These are phyloP conservation scores for Diaporthe velutina DNA, from an alignment of 2,329 filamentous ascomycete species.

Conservation along the genomic window DNA sequence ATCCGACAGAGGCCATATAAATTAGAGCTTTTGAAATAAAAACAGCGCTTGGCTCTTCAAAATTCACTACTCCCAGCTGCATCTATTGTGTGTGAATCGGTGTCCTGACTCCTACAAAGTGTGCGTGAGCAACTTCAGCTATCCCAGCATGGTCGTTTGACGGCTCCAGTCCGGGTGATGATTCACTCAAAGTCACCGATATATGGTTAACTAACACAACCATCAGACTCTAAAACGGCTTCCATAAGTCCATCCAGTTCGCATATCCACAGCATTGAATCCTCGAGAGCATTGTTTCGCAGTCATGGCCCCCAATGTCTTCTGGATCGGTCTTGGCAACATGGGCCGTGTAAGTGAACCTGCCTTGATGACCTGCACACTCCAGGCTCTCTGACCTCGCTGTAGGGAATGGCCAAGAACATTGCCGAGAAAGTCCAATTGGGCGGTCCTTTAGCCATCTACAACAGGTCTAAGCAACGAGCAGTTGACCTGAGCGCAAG, in stretches of 20 bases:
- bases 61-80: background rate
- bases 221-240: background rate
- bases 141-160: background rate
- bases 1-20: background rate
- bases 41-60: background rate
- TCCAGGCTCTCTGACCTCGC: constrained; percentile 26
- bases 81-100: no score
- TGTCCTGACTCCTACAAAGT: background rate
- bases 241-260: accelerated
- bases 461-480: constrained; percentile 81
- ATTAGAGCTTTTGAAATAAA: background rate
- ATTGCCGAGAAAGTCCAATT: constrained; percentile 82
- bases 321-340: constrained; percentile 89
- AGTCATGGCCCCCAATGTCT: constrained; percentile 70
- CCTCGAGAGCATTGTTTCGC: background rate
- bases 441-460: constrained; percentile 79
- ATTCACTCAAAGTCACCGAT: background rate
- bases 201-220: background rate
- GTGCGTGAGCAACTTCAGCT: background rate
- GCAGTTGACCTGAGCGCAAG: constrained; percentile 72
- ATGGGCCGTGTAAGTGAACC: constrained; percentile 78
- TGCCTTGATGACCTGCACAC: background rate
- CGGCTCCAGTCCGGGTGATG: background rate
- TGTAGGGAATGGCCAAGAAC: constrained; percentile 86
- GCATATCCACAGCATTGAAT: background rate